Base-by-base conservation (phyloP, 139 green algal genomes). In the Chlamydomonas sphaeroides region DNA sequence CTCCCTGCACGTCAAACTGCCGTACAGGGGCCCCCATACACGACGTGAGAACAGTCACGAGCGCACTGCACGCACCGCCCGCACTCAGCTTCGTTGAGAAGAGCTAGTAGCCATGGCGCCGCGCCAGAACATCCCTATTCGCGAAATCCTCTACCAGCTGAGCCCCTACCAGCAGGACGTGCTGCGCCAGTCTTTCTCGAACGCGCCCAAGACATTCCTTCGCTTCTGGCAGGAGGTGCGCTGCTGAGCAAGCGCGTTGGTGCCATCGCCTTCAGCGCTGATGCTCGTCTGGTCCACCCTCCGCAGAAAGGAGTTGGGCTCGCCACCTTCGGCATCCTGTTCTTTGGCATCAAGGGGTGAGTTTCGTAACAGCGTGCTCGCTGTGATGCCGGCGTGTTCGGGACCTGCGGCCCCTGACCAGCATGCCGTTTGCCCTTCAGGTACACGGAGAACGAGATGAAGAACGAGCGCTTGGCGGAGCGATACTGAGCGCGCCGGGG, bases 81-180 rank as follows among this genome's bases (percentile, higher is more conserved):
- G n/a, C n/a, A n/a, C n/a, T n/a, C n/a, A n/a, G n/a, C n/a, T n/a
- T n/a, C n/a, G n/a, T n/a, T n/a, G n/a, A n/a, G n/a, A n/a, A n/a
- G n/a, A n/a, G n/a, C 45, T 53, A 53, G 45, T 14, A 53, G 45
- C 45, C 45, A 88, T 88, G 84, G 84, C 84, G 26, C 84, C 84
- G 10, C 69, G 78, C 10, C 78, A 85, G 65, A 35, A 15, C 42
- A 85, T 88, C 32, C 65, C 78, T 14, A 32, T 88, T 5, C 78
- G 84, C 25, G 84, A 88, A 71, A 88, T 88, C 56, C 71, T 88
- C 1, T 88, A 88, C 65, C 84, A 88, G 84, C 71, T 88, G 53
- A 85, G 78, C 70, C 84, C 84, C 28, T 88, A 88, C 78, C 84
- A 88, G 84, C 84, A 88, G 65, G 56, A 72, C 36, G 33, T 88